Evolutionary conservation across 2,329 filamentous ascomycete genomes (phyloP).

Genomic region (Arthrinium phaeospermum): DNA sequence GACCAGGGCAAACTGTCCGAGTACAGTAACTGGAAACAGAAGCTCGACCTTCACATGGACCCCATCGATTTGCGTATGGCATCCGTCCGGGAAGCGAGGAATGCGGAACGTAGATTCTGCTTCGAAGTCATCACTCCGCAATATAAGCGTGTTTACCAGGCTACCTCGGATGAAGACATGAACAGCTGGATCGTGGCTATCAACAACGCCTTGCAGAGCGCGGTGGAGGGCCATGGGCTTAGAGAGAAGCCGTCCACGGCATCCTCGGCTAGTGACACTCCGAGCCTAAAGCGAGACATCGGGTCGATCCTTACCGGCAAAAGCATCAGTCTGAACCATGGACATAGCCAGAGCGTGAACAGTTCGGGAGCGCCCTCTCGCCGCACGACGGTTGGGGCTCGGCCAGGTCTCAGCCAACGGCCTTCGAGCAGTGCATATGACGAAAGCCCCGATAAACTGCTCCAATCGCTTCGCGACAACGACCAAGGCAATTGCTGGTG

Average conservation of each 20-base stretch:
- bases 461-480: slow-evolving; percentile 85
- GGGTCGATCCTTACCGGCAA: slow-evolving; percentile 93
- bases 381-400: slow-evolving; percentile 89
- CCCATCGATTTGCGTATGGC: slow-evolving; percentile 97
- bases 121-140: slow-evolving; percentile 98
- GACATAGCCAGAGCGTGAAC: slow-evolving; percentile 57
- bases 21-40: slow-evolving; percentile 99
- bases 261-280: slow-evolving; percentile 51
- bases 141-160: slow-evolving; percentile 95
- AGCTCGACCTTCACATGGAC: slow-evolving; percentile 94
- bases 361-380: slow-evolving; percentile 68
- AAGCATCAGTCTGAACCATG: slow-evolving; percentile 69
- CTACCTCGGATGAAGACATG: slow-evolving; percentile 98
- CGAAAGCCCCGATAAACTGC: slow-evolving; percentile 82
- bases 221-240: slow-evolving; percentile 80
- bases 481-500: slow-evolving; percentile 94
- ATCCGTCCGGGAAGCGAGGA: slow-evolving; percentile 92
- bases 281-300: slow-evolving; percentile 79
- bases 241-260: slow-evolving; percentile 55
- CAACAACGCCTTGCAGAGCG: slow-evolving; percentile 96
- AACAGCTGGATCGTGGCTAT: slow-evolving; percentile 94
- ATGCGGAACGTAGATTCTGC: slow-evolving; percentile 92
- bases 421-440: slow-evolving; percentile 75
- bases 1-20: slow-evolving; percentile 97
- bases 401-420: slow-evolving; percentile 70